Conservation (phyloP, 768 basidiomycete genomes). For the Lentinula sp. region DNA sequence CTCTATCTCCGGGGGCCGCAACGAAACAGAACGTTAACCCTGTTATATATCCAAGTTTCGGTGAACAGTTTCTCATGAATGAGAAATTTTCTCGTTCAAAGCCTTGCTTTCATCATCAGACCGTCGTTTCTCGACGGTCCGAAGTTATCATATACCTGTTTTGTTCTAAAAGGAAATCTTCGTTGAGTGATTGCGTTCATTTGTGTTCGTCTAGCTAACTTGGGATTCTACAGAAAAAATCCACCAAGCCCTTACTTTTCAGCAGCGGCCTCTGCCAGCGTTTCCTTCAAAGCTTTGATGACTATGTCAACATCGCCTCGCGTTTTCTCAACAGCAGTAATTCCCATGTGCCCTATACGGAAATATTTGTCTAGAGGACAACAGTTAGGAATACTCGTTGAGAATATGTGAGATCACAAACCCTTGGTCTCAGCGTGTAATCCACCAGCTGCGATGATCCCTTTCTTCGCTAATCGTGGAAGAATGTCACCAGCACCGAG, state of each 20-base stretch:
- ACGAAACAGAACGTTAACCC: too few relatives aligned
- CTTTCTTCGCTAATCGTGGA: constrained; percentile 63
- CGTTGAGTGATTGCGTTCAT: not conserved
- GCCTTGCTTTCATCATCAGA: not conserved
- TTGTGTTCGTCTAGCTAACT: not conserved
- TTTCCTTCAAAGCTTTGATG: constrained; percentile 56
- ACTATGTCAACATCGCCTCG: constrained; percentile 76
- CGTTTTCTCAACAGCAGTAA: constrained; percentile 63
- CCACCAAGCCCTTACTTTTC: constrained; percentile 5
- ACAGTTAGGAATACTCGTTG: not conserved
- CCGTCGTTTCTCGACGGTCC: not conserved
- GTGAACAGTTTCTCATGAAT: not conserved
- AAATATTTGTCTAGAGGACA: constrained; percentile 69
- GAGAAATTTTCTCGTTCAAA: not conserved
- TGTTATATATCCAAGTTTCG: not conserved
- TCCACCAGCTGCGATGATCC: constrained; percentile 83
- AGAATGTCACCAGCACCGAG: constrained; percentile 71
- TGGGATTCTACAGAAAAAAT: constrained; percentile 1
- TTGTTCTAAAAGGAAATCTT: not conserved
- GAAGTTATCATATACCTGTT: not conserved
- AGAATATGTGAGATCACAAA: constrained; percentile 20
- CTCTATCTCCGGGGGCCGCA: too few relatives aligned
- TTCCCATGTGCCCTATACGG: constrained; percentile 94
- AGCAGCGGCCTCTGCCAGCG: constrained; percentile 24
- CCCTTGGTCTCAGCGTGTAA: constrained; percentile 81